phyloP scores from a whole-genome alignment of 2,329 filamentous ascomycete genomes.

The Botrytis hyacinthi region DNA sequence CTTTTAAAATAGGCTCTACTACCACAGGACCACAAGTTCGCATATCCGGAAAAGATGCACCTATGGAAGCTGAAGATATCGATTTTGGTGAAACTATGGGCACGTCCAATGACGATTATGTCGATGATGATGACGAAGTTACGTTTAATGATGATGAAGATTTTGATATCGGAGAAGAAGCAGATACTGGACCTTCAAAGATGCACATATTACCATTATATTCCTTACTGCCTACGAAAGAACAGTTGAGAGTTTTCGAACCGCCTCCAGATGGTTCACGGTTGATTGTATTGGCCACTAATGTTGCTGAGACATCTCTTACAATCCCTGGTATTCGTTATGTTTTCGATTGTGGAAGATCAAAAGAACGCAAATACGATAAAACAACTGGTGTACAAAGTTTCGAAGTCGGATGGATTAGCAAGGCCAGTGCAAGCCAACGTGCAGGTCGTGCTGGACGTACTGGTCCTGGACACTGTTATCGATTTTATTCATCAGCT shows the following conservation, averaged over 20 bases:
- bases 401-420: constrained; percentile 95
- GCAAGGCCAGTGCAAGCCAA: constrained; percentile 92
- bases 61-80: constrained; percentile 81
- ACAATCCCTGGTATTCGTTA: constrained; percentile 95
- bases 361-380: constrained; percentile 90
- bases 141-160: constrained; percentile 48
- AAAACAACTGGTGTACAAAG: constrained; percentile 87
- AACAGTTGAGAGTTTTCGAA: constrained; percentile 90
- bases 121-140: constrained; percentile 61
- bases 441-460: constrained; percentile 90
- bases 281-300: constrained; percentile 87
- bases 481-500: constrained; percentile 88
- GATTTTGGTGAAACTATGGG: constrained; percentile 70
- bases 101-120: constrained; percentile 53
- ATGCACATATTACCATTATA: constrained; percentile 93
- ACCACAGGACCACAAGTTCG: constrained; percentile 65
- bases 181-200: constrained; percentile 63
- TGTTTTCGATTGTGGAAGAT: constrained; percentile 90
- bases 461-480: constrained; percentile 95
- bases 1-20: constrained; percentile 49
- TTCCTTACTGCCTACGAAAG: constrained; percentile 83
- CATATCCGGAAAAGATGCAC: constrained; percentile 73
- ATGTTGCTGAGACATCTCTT: constrained; percentile 94
- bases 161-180: constrained; percentile 64
- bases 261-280: constrained; percentile 77